Conservation (phyloP, 2,329 filamentous ascomycete species). For the Metarhizium album region DNA sequence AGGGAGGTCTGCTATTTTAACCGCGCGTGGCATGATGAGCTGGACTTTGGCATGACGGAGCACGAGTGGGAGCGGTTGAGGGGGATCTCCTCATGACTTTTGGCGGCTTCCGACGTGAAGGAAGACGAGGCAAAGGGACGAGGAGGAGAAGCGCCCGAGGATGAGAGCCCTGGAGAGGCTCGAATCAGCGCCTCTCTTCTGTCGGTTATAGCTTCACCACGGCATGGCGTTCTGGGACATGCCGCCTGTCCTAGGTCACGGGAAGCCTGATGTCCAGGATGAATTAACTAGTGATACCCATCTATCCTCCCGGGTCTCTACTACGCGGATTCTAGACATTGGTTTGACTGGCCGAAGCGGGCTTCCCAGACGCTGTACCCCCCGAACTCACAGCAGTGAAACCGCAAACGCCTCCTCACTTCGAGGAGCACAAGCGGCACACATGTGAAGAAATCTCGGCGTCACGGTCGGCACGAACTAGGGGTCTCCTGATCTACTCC, state of each 20-base stretch:
- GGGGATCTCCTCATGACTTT: background rate
- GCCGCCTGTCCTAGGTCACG: too few species aligned
- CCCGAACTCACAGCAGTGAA: background rate
- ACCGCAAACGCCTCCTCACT: background rate
- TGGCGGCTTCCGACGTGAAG: too few species aligned
- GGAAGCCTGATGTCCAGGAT: too few species aligned
- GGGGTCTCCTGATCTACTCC: background rate
- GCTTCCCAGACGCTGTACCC: background rate
- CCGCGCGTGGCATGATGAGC: slow-evolving; percentile 25
- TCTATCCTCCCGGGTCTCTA: background rate
- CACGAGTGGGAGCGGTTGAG: slow-evolving; percentile 21
- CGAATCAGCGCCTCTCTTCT: too few species aligned
- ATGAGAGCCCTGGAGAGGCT: too few species aligned
- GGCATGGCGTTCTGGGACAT: too few species aligned
- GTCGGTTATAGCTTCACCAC: too few species aligned
- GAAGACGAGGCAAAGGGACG: background rate
- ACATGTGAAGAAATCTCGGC: background rate
- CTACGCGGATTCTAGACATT: background rate
- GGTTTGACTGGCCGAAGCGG: background rate
- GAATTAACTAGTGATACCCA: background rate
- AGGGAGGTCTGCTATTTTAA: slow-evolving; percentile 24
- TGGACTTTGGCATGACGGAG: slow-evolving; percentile 27
- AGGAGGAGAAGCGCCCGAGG: background rate
- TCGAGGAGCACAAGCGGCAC: background rate
- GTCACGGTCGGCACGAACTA: background rate